A percentile compares a stretch with the other conserved stretches of the same genome.
phyloP scores from a whole-genome alignment of 2,329 filamentous ascomycete genomes.

The Blumeria graminis region DNA sequence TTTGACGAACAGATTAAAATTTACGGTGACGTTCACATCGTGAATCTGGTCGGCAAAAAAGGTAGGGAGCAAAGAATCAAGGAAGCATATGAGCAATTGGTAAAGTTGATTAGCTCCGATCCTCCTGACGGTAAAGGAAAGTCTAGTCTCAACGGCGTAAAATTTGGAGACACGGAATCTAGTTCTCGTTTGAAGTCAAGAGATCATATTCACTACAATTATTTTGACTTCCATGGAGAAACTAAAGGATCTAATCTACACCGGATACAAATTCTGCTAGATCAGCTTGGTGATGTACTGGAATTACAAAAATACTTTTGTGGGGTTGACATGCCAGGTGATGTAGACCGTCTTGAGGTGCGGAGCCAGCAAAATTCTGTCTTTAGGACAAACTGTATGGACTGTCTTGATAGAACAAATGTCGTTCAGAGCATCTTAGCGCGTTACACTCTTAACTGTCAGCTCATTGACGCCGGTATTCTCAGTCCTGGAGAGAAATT shows the following conservation, averaged over 20 bases:
- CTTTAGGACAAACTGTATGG: constrained; percentile 97
- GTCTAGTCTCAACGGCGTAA: constrained; percentile 47
- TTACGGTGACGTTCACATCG: constrained; percentile 91
- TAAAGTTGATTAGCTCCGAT: constrained; percentile 47
- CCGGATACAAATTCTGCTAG: constrained; percentile 64
- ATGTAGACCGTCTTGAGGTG: constrained; percentile 52
- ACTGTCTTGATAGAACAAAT: constrained; percentile 92
- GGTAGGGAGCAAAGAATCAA: constrained; percentile 79
- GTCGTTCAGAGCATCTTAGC: constrained; percentile 95
- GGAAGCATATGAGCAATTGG: constrained; percentile 78
- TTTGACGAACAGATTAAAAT: constrained; percentile 82
- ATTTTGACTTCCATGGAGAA: constrained; percentile 96
- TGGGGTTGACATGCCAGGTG: constrained; percentile 61
- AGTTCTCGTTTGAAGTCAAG: constrained; percentile 32
- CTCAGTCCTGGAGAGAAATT: constrained; percentile 55
- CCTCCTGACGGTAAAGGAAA: constrained; percentile 34
- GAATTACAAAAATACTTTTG: constrained; percentile 76
- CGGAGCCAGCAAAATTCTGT: constrained; percentile 67
- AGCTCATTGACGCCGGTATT: constrained; percentile 65
- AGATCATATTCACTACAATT: constrained; percentile 81
- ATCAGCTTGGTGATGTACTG: constrained; percentile 55
- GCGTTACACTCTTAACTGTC: constrained; percentile 66
- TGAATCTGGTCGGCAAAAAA: constrained; percentile 93
- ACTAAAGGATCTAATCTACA: constrained; percentile 91
- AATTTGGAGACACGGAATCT: constrained; percentile 56